Percentiles rank a stretch among this genome's conserved stretches.
phyloP scores from a whole-genome alignment of 176 grass and related monocot species.

The Puccinellia tenuiflora region DNA sequence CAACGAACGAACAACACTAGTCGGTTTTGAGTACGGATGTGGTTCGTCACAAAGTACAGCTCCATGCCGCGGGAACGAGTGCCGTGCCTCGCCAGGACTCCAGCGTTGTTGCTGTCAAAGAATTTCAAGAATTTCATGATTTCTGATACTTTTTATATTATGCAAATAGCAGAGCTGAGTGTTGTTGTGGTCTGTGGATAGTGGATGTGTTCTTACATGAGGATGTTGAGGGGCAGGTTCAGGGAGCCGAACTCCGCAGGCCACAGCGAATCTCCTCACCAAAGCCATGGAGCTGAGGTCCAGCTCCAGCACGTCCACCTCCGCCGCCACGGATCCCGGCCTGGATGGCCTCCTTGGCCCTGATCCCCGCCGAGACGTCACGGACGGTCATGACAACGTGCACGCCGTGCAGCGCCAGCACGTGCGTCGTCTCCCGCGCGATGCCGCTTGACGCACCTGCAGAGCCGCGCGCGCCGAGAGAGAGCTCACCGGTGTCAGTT shows the following conservation, averaged over 20 bases:
- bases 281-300: slow-evolving; percentile 72
- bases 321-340: slow-evolving; percentile 19
- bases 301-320: slow-evolving; percentile 54
- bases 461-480: neutral
- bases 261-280: slow-evolving; percentile 48
- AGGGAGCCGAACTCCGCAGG: slow-evolving; percentile 37
- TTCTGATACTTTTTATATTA: too few species aligned
- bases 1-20: neutral
- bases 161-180: too few species aligned
- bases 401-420: slow-evolving; percentile 54
- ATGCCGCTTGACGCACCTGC: slow-evolving; percentile 70
- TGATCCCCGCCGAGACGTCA: slow-evolving; percentile 37
- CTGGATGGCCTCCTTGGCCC: slow-evolving; percentile 32
- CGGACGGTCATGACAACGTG: slow-evolving; percentile 55
- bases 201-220: slow-evolving; percentile 38
- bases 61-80: slow-evolving; percentile 29
- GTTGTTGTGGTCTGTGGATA: too few species aligned
- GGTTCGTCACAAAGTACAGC: slow-evolving; percentile 80
- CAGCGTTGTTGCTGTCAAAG: slow-evolving; percentile 39
- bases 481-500: neutral
- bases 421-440: slow-evolving; percentile 55
- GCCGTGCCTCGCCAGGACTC: slow-evolving; percentile 16
- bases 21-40: slow-evolving; percentile 41
- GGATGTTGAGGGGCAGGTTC: slow-evolving; percentile 52
- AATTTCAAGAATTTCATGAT: neutral